Evolutionary conservation across 345 rosid species (phyloP).

Genomic region (Abelmoschus esculentus): DNA sequence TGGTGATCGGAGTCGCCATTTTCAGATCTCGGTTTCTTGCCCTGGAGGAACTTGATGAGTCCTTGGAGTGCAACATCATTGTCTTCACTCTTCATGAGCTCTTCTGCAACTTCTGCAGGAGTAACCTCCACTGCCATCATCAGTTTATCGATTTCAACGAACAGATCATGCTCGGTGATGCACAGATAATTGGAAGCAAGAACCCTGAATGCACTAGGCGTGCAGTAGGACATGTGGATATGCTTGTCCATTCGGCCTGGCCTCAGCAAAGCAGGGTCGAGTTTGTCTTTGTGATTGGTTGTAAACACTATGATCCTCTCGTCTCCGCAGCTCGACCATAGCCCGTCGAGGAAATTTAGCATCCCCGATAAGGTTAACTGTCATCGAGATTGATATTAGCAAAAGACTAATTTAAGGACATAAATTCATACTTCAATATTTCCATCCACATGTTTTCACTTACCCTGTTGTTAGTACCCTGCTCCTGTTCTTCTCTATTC

Average conservation of each 20-base stretch:
- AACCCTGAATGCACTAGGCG: conserved; percentile 10
- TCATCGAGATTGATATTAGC: neutral
- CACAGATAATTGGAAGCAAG: conserved; percentile 12
- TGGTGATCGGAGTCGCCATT: too few relatives aligned
- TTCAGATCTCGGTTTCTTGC: neutral
- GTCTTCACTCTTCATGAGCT: conserved; percentile 19
- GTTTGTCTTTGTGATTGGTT: conserved; percentile 26
- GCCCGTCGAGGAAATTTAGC: conserved; percentile 35
- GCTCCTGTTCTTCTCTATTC: neutral
- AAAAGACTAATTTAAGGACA: neutral
- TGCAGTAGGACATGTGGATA: conserved; percentile 21
- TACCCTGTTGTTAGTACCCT: neutral
- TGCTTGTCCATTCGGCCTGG: conserved; percentile 27
- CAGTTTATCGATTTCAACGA: conserved; percentile 7
- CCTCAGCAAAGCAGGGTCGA: conserved; percentile 27
- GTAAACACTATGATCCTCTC: conserved; percentile 36
- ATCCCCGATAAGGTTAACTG: conserved; percentile 22
- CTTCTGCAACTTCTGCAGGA: conserved; percentile 16
- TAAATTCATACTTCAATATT: too few relatives aligned
- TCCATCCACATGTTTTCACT: too few relatives aligned
- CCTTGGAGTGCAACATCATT: neutral
- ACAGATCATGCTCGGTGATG: conserved; percentile 8
- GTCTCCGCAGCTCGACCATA: conserved; percentile 41
- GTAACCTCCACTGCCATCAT: conserved; percentile 3
- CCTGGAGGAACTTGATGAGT: neutral